These are phyloP conservation scores for Saccharomyces uvarum DNA, from an alignment of 1,139 yeast species.

Conservation along the genomic window DNA sequence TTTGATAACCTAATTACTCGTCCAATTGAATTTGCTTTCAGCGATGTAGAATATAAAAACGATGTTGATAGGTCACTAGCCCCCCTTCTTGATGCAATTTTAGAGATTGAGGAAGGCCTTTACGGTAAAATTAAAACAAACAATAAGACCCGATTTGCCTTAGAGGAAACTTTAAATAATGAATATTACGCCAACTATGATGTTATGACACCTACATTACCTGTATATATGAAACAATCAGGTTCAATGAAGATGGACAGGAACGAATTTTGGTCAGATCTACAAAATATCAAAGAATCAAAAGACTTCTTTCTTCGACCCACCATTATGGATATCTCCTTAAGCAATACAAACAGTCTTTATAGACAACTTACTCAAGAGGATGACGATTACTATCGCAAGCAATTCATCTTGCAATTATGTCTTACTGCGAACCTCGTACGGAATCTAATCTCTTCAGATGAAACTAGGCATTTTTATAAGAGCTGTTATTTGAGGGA, in stretches of 20 bases:
- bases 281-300: conserved; percentile 5
- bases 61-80: conserved; percentile 19
- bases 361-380: conserved; percentile 19
- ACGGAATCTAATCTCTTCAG: conserved; percentile 17
- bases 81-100: conserved; percentile 23
- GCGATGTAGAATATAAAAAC: conserved; percentile 14
- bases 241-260: conserved; percentile 12
- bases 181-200: conserved; percentile 16
- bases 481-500: conserved; percentile 19
- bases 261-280: conserved; percentile 14
- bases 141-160: conserved; percentile 9
- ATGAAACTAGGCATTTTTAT: conserved; percentile 18
- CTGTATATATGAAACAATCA: conserved; percentile 17
- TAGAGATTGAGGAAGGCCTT: conserved; percentile 24
- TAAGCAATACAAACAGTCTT: conserved; percentile 14
- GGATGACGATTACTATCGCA: conserved; percentile 25
- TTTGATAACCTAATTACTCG: conserved; percentile 18
- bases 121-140: conserved; percentile 16
- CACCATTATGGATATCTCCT: conserved; percentile 20
- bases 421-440: conserved; percentile 18
- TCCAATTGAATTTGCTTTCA: conserved; percentile 22
- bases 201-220: conserved; percentile 7
- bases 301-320: conserved; percentile 14
- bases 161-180: conserved; percentile 18
- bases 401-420: conserved; percentile 25